A percentile compares a stretch with the other conserved stretches of the same genome.
These are phyloP conservation scores for Trypanosoma melophagium DNA, from an alignment of 208 protist genomes.

Conservation along the genomic window DNA sequence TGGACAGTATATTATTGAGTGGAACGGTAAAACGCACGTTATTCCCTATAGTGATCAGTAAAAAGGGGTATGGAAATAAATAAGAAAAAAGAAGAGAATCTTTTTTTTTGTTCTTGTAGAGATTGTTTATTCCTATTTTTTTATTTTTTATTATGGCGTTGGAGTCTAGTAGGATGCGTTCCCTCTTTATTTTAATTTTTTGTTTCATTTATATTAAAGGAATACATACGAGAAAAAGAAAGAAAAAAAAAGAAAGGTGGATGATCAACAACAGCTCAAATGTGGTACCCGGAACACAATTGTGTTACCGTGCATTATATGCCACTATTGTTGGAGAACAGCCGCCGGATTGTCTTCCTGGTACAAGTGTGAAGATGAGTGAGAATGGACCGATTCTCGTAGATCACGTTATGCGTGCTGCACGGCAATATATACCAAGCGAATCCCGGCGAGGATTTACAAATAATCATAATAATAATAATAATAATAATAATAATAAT, in stretches of 20 bases:
- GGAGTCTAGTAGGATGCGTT: neutral
- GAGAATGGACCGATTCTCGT: conserved; percentile 14
- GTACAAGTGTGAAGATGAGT: conserved; percentile 9
- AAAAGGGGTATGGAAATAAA: neutral
- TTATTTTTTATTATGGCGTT: conserved; percentile 24
- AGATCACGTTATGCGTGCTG: conserved; percentile 20
- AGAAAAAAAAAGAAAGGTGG: neutral
- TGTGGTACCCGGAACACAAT: conserved; percentile 18
- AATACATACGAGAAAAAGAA: neutral
- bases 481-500: too few species aligned
- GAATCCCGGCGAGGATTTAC: too few species aligned
- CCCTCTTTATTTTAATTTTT: conserved; percentile 7
- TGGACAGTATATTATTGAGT: conserved; percentile 36
- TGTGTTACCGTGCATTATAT: conserved; percentile 19
- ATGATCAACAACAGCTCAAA: conserved; percentile 4
- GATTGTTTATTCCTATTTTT: conserved; percentile 6
- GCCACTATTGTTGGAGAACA: conserved; percentile 16
- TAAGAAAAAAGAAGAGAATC: neutral
- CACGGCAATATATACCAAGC: neutral
- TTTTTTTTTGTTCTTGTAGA: neutral
- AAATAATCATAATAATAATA: too few species aligned
- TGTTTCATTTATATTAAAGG: conserved; percentile 12
- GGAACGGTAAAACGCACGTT: conserved; percentile 24
- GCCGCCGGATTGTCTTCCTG: conserved; percentile 15
- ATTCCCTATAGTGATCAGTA: conserved; percentile 25